phyloP scores from a whole-genome alignment of 495 filamentous ascomycete genomes.

The Penicillium simplicissimum region DNA sequence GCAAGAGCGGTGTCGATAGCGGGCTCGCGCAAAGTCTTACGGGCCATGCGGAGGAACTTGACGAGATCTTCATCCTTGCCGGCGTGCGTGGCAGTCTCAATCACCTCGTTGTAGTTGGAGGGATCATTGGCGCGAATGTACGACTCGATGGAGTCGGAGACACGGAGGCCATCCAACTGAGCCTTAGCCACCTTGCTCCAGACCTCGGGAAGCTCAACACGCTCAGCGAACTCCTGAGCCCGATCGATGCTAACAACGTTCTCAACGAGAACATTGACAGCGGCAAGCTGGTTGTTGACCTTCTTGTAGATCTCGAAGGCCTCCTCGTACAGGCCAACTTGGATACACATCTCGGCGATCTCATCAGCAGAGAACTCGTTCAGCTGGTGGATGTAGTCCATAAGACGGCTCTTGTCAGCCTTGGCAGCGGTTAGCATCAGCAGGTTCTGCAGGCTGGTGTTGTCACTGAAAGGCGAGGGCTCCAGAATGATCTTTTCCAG shows the following conservation, averaged over 20 bases:
- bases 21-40: constrained; percentile 93
- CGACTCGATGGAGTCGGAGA: constrained; percentile 91
- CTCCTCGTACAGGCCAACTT: constrained; percentile 93
- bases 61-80: constrained; percentile 98
- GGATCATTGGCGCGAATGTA: constrained; percentile 96
- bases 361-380: constrained; percentile 88
- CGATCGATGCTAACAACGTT: constrained; percentile 98
- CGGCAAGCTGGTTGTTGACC: constrained; percentile 81
- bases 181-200: constrained; percentile 99
- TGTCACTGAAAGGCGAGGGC: constrained; percentile 96
- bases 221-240: constrained; percentile 94
- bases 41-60: constrained; percentile 95
- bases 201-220: constrained; percentile 93
- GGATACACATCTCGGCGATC: constrained; percentile 90
- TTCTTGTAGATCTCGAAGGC: constrained; percentile 99
- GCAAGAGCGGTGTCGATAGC: constrained; percentile 91
- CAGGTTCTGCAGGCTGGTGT: constrained; percentile 92
- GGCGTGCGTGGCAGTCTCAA: constrained; percentile 92
- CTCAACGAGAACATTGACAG: constrained; percentile 91
- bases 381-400: constrained; percentile 95
- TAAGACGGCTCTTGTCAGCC: constrained; percentile 90
- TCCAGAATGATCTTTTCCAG: constrained; percentile 99
- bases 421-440: constrained; percentile 97
- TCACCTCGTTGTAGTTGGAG: constrained; percentile 91
- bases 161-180: constrained; percentile 92